These are phyloP conservation scores for Trichoderma citrinoviride DNA, from an alignment of 2,329 filamentous ascomycete genomes.

Conservation along the genomic window DNA sequence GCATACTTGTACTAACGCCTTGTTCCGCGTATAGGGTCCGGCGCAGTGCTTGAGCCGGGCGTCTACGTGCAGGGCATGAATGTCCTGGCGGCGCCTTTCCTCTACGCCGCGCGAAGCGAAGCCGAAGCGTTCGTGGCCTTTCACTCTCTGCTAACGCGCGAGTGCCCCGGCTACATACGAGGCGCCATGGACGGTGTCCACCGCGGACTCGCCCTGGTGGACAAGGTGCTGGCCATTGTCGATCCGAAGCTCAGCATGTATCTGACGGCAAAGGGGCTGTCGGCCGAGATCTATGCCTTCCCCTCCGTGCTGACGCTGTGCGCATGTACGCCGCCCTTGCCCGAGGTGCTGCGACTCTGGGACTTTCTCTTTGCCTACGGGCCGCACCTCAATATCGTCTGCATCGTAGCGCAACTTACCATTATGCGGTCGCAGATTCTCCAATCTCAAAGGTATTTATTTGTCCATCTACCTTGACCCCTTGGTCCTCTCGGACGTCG, in stretches of 20 bases:
- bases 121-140: slow-evolving; percentile 93
- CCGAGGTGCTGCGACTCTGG: slow-evolving; percentile 91
- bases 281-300: slow-evolving; percentile 94
- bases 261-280: slow-evolving; percentile 80
- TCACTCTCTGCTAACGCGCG: slow-evolving; percentile 78
- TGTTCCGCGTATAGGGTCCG: slow-evolving; percentile 53
- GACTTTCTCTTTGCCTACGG: slow-evolving; percentile 97
- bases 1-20: slow-evolving; percentile 28
- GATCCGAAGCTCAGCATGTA: slow-evolving; percentile 84
- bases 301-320: slow-evolving; percentile 92
- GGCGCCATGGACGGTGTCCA: slow-evolving; percentile 98
- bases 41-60: slow-evolving; percentile 61
- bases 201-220: slow-evolving; percentile 83
- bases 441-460: slow-evolving; percentile 70
- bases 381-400: slow-evolving; percentile 89
- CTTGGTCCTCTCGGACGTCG: neutral
- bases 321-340: slow-evolving; percentile 90
- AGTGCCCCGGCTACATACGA: slow-evolving; percentile 90
- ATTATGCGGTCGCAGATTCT: slow-evolving; percentile 83
- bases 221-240: slow-evolving; percentile 86
- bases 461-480: neutral
- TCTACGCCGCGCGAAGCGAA: slow-evolving; percentile 92
- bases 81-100: slow-evolving; percentile 89
- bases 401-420: slow-evolving; percentile 92
- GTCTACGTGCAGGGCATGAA: slow-evolving; percentile 99